Evolutionary conservation across 371 early-diverging fungal species (phyloP).

Genomic region (Haplosporangium sp.): DNA sequence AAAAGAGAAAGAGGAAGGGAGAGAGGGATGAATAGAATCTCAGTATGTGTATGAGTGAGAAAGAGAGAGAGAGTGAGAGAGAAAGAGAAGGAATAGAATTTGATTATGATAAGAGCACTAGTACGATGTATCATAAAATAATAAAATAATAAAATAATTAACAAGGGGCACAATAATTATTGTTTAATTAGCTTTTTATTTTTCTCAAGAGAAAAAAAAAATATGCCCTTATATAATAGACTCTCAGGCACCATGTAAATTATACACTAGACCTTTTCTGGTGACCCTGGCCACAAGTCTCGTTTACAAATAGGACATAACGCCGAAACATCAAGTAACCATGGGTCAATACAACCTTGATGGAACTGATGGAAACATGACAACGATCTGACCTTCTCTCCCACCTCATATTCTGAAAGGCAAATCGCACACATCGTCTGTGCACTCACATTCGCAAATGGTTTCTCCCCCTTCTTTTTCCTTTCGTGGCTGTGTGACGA

Average conservation of each 20-base stretch:
- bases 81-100: neutral
- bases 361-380: constrained; percentile 86
- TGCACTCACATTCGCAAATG: constrained; percentile 53
- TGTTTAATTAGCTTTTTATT: too few relatives aligned
- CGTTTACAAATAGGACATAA: constrained; percentile 54
- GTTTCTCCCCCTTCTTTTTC: constrained; percentile 8
- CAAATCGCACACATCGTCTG: constrained; percentile 66
- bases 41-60: neutral
- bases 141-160: too few relatives aligned
- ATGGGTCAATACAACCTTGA: constrained; percentile 81
- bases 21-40: neutral
- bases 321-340: constrained; percentile 61
- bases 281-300: constrained; percentile 25
- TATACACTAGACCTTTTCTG: neutral
- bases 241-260: too few relatives aligned
- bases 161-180: too few relatives aligned
- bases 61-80: constrained; percentile 4
- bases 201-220: neutral
- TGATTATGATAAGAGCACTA: too few relatives aligned
- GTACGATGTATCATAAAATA: too few relatives aligned
- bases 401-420: constrained; percentile 74
- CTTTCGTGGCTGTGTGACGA: constrained; percentile 6
- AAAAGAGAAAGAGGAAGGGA: neutral
- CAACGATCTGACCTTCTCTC: constrained; percentile 74
- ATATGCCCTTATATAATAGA: too few relatives aligned